Evolutionary conservation across 208 protist species (phyloP).

Genomic region (Crithidia brevicula): DNA sequence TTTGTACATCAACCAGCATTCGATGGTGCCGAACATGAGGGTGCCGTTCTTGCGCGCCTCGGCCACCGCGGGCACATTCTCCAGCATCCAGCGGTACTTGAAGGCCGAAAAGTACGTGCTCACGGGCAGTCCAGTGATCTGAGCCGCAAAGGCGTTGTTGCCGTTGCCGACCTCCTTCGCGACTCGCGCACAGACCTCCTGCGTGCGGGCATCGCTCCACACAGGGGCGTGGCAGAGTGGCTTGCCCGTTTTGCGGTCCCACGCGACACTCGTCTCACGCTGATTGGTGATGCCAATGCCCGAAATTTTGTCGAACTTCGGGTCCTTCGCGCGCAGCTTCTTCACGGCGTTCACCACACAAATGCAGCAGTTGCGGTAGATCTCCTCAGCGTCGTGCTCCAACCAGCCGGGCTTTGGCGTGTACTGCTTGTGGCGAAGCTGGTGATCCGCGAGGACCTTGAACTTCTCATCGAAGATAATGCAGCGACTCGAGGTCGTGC

Average conservation of each 20-base stretch:
- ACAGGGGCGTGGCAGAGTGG: conserved; percentile 97
- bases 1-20: conserved; percentile 98
- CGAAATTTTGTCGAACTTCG: conserved; percentile 54
- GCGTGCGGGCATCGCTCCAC: conserved; percentile 90
- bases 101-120: conserved; percentile 97
- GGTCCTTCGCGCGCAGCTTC: conserved; percentile 44
- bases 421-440: conserved; percentile 82
- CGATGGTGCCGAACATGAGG: conserved; percentile 96
- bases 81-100: conserved; percentile 97
- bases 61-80: conserved; percentile 92
- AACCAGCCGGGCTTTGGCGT: conserved; percentile 94
- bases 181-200: conserved; percentile 53
- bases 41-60: conserved; percentile 66
- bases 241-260: conserved; percentile 95
- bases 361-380: conserved; percentile 76
- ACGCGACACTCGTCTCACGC: conserved; percentile 98
- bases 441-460: conserved; percentile 63
- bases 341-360: conserved; percentile 80
- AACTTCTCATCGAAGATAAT: conserved; percentile 93
- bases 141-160: conserved; percentile 48
- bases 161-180: conserved; percentile 41
- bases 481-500: conserved; percentile 94
- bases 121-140: conserved; percentile 93
- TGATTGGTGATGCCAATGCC: conserved; percentile 98
- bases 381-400: conserved; percentile 96